Evolutionary conservation across 202 grass and related monocot species (phyloP), one percentile per base, ranked within the genome.

Genomic region (Schoenoplectus tabernaemontani): DNA sequence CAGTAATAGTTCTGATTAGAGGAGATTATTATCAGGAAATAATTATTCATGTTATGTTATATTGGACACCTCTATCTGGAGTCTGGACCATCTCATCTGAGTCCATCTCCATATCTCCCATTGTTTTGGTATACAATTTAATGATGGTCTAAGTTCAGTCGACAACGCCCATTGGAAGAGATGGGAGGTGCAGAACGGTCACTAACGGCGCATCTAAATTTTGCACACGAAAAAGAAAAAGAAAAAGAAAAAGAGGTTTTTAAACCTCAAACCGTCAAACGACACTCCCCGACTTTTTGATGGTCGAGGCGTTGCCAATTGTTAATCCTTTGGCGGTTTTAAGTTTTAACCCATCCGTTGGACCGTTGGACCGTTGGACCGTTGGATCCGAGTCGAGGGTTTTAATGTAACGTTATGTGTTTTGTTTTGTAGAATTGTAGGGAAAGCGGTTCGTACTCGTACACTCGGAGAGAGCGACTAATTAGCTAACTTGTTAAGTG

Each of bases 251-350:
- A 28, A 28, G 28, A 28, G 28, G 60, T 26, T 66, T 85, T 85
- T 79, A 53, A 85, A 86, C 67, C 83, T 86, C 78, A 82, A 86
- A 86, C 84, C 67, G 76, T 86, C 78, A 82, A 86, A 86, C 84
- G 78, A 78, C 84, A 82, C 78, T 74, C 50, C 36, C 5, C 32
- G 9, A 23, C n/a, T 26, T 38, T 43, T 28, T 36, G 32, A 79
- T 32, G 19, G 5, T n/a, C 17, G 46, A 60, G 32, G 28, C 13
- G 41, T 46, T 74, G 15, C 22, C 16, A 53, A 33, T 77, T 77
- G 84, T 82, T 37, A 34, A 80, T 81, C 34, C 22, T 19, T 57
- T 76, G 56, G 56, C 67, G 57, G 78, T 79, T 77, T 53, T 30
- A 57, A 7, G 78, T 79, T 77, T 53, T 30, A 57, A 7, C 4